phyloP scores from a whole-genome alignment of 805 yeast species.

The Candida nitratophila region DNA sequence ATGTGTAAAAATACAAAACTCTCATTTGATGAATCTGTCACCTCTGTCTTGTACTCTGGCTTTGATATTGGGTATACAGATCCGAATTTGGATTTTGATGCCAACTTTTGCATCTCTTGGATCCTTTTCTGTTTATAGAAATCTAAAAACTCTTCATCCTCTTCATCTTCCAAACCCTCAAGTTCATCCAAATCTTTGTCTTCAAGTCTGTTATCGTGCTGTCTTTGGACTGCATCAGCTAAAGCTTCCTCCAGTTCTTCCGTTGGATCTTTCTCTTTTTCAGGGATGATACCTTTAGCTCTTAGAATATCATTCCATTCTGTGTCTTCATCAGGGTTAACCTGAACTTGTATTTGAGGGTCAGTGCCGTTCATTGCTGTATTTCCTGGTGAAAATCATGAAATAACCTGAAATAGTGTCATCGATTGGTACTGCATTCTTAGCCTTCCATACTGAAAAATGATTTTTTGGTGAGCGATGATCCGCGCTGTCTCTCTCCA shows the following conservation, averaged over 20 bases:
- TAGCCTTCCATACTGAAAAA: no score
- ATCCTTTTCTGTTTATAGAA: slow-evolving; percentile 71
- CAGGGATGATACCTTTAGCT: slow-evolving; percentile 86
- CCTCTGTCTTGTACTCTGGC: slow-evolving; percentile 80
- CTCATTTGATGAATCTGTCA: slow-evolving; percentile 71
- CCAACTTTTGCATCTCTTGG: slow-evolving; percentile 60
- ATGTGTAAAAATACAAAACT: slow-evolving; percentile 71
- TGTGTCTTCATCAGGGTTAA: slow-evolving; percentile 93
- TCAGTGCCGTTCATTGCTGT: slow-evolving; percentile 23
- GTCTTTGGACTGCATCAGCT: slow-evolving; percentile 71
- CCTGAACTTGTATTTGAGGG: slow-evolving; percentile 72
- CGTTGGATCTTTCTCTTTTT: slow-evolving; percentile 83
- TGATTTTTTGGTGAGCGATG: no score
- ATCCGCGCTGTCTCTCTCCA: no score
- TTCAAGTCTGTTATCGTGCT: slow-evolving; percentile 79
- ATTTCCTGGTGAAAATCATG: no score
- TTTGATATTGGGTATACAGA: slow-evolving; percentile 70
- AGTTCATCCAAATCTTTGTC: slow-evolving; percentile 71
- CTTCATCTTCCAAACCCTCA: slow-evolving; percentile 85
- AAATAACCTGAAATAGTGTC: no score
- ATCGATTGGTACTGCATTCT: no score
- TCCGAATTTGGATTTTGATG: slow-evolving; percentile 58
- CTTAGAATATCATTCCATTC: slow-evolving; percentile 98
- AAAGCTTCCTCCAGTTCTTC: slow-evolving; percentile 81
- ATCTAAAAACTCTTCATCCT: slow-evolving; percentile 84